Evolutionary conservation across 441 rosid genomes (phyloP).

Genomic region (Populus hybrid): DNA sequence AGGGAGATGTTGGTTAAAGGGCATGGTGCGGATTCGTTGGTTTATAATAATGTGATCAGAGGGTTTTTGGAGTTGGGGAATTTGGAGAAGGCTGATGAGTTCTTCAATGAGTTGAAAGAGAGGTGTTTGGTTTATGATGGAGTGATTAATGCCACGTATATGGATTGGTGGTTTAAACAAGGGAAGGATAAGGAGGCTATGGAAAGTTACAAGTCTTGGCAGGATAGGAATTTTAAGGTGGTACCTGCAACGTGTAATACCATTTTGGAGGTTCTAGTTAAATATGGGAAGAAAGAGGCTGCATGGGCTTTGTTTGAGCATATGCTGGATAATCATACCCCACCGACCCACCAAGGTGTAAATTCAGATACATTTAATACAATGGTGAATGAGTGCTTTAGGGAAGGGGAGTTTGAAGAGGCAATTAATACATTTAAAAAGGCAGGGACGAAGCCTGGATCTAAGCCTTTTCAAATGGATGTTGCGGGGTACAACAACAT

Average conservation of each 20-base stretch:
- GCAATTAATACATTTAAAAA: slow-evolving; percentile 61
- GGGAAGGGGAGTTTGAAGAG: slow-evolving; percentile 56
- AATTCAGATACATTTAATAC: slow-evolving; percentile 74
- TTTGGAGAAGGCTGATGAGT: slow-evolving; percentile 75
- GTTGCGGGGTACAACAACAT: slow-evolving; percentile 75
- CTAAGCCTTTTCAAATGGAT: slow-evolving; percentile 81
- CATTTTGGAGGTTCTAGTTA: slow-evolving; percentile 76
- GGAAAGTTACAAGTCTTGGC: slow-evolving; percentile 69
- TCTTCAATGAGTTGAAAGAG: slow-evolving; percentile 76
- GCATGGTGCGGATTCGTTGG: slow-evolving; percentile 83
- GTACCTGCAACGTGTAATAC: slow-evolving; percentile 76
- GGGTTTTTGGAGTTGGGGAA: slow-evolving; percentile 75
- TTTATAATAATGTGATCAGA: slow-evolving; percentile 68
- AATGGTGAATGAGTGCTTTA: slow-evolving; percentile 89
- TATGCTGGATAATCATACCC: slow-evolving; percentile 88
- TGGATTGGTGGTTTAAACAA: slow-evolving; percentile 94
- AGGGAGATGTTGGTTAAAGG: slow-evolving; percentile 86
- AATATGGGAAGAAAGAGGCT: slow-evolving; percentile 57
- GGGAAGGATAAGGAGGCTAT: slow-evolving; percentile 82
- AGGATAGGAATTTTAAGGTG: slow-evolving; percentile 73
- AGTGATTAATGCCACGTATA: slow-evolving; percentile 70
- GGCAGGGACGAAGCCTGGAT: slow-evolving; percentile 61
- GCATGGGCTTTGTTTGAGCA: slow-evolving; percentile 69
- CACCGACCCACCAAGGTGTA: slow-evolving; percentile 69
- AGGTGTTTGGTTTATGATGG: slow-evolving; percentile 89